Percentiles rank a stretch among this genome's conserved stretches.
Conservation (phyloP, 257 asterid genomes). For the Euphrasia confusa region DNA sequence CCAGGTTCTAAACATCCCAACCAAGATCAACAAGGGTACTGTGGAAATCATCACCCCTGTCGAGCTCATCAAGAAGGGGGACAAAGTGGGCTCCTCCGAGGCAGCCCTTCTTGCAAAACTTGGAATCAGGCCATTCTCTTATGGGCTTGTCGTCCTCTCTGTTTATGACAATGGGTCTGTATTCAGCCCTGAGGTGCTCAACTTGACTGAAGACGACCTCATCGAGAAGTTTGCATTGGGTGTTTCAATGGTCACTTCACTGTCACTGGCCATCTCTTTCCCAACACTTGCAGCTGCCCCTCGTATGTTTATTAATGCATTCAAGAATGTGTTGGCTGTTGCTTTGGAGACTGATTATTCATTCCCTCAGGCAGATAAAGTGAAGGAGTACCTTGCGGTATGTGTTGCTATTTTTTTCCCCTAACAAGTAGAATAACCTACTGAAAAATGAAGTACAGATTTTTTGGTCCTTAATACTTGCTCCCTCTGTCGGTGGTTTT, state of each 20-base stretch:
- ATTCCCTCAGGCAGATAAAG: conserved; percentile 89
- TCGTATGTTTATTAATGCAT: conserved; percentile 76
- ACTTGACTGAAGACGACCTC: conserved; percentile 81
- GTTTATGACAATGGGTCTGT: conserved; percentile 86
- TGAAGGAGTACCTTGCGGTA: conserved; percentile 80
- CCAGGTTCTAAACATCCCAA: conserved; percentile 90
- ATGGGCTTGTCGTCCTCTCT: conserved; percentile 62
- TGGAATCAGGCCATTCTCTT: conserved; percentile 91
- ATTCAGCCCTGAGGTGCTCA: conserved; percentile 84
- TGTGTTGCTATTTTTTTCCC: not conserved
- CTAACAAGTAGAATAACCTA: conserved; percentile 4
- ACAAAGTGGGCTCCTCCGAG: conserved; percentile 94
- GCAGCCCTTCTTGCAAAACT: conserved; percentile 90
- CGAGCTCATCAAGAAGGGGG: conserved; percentile 95
- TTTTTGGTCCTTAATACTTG: conserved; percentile 39
- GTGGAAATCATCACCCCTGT: conserved; percentile 97
- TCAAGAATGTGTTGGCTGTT: conserved; percentile 72
- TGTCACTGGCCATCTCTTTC: conserved; percentile 70
- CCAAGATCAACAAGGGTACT: conserved; percentile 99
- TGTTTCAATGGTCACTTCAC: conserved; percentile 67
- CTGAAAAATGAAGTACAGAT: conserved; percentile 21
- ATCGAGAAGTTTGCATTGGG: conserved; percentile 71
- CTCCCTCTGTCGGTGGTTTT: too few species aligned
- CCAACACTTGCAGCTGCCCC: conserved; percentile 93
- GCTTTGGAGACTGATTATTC: conserved; percentile 78